A percentile compares a stretch with the other conserved stretches of the same genome.
These are phyloP conservation scores for Coniochaeta pulveracea DNA, from an alignment of 2,329 filamentous ascomycete genomes.

Conservation along the genomic window DNA sequence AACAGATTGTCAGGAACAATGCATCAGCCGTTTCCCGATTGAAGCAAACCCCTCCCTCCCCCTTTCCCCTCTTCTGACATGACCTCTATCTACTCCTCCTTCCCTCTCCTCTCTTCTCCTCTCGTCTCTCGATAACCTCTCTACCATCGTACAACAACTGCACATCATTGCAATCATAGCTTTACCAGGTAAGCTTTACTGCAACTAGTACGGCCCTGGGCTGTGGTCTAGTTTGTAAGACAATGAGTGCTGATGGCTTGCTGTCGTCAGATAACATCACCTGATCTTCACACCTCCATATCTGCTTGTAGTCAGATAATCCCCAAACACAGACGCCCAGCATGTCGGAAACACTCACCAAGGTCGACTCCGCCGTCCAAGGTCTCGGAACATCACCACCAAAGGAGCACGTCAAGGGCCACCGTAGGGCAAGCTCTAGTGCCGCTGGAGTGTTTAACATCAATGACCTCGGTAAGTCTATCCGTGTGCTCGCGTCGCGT, in stretches of 20 bases:
- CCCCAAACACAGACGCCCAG: constrained; percentile 13
- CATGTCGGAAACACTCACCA: constrained; percentile 54
- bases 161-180: constrained; percentile 2
- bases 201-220: neutral
- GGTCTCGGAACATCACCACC: constrained; percentile 59
- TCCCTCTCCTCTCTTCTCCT: constrained; percentile 7
- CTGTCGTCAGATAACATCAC: constrained; percentile 3
- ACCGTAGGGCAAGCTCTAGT: constrained; percentile 63
- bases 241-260: neutral
- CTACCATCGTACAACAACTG: constrained; percentile 9
- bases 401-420: constrained; percentile 52
- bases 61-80: constrained; percentile 6
- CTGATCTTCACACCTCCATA: constrained; percentile 6
- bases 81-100: constrained; percentile 7
- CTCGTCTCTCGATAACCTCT: constrained; percentile 7
- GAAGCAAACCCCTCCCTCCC: constrained; percentile 4
- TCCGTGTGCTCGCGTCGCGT: constrained; percentile 6
- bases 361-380: constrained; percentile 86
- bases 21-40: constrained; percentile 8
- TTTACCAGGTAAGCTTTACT: neutral
- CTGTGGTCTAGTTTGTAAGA: neutral
- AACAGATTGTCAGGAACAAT: constrained; percentile 12
- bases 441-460: constrained; percentile 70
- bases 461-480: constrained; percentile 70
- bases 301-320: neutral